These are phyloP conservation scores for Elsinoe australis DNA, from an alignment of 2,329 filamentous ascomycete genomes.

Conservation along the genomic window DNA sequence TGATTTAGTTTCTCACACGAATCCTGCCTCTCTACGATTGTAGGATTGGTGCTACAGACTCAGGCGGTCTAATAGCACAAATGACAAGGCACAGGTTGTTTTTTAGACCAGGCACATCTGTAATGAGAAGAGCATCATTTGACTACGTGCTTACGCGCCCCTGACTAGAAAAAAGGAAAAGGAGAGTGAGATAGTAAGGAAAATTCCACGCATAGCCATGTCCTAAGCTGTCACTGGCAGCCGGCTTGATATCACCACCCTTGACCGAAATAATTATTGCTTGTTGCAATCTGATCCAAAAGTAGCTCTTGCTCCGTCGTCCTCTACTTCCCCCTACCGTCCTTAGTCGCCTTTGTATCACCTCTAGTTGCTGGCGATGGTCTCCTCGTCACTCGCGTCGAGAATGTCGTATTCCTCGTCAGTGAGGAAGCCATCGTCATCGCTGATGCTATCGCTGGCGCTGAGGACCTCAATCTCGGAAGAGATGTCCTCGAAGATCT, in stretches of 20 bases:
- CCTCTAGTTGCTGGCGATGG: constrained; percentile 24
- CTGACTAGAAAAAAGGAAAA: too few relatives aligned
- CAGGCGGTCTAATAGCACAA: too few relatives aligned
- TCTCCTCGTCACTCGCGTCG: constrained; percentile 86
- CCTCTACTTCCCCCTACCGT: constrained; percentile 2
- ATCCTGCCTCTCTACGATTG: too few relatives aligned
- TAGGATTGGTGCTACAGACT: too few relatives aligned
- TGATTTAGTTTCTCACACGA: too few relatives aligned
- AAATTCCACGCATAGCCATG: background rate
- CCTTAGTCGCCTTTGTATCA: background rate
- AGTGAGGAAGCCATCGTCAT: constrained; percentile 74
- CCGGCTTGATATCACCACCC: too few relatives aligned
- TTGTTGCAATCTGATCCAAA: constrained; percentile 10
- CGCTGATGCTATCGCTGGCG: constrained; percentile 54
- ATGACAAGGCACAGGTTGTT: too few relatives aligned
- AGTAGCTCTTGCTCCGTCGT: background rate
- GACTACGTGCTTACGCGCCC: too few relatives aligned
- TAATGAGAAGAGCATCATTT: too few relatives aligned
- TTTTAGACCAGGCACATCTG: too few relatives aligned
- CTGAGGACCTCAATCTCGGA: constrained; percentile 43
- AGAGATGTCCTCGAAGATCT: constrained; percentile 43
- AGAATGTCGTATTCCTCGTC: constrained; percentile 98
- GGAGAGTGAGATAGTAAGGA: too few relatives aligned
- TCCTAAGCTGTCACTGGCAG: background rate
- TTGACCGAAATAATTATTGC: too few relatives aligned